Evolutionary conservation across 2,329 filamentous ascomycete species (phyloP), one percentile per base, ranked within the genome.

Genomic region (Penicillium sclerotigenum): DNA sequence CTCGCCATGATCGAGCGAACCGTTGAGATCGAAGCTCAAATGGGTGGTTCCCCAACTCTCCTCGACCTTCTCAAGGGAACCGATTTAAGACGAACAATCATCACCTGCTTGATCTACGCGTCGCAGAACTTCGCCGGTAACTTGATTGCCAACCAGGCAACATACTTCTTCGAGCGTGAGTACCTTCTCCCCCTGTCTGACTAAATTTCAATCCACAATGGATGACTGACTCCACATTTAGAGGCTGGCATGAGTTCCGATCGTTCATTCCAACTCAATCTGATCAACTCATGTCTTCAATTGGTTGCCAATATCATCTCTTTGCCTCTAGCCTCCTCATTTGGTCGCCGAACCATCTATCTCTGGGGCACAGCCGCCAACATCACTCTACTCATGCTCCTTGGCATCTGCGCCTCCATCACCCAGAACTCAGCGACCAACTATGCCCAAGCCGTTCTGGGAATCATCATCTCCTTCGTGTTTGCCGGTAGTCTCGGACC

Each of bases 61-160:
- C 61, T 72, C 13, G 70, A 73, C 28, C 59, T 71, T 7, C 55
- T 69, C 46, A 72, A 70, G 61, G 70, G 70, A 20, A 70, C 68
- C 13, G 70, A 73, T 55, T 51, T 63, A 18, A 55, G 69, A 11
- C 66, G 70, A 13, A 72, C 70, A 1, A 63, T 64, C 18, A 71
- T 72, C 48, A 68, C 67, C 28, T 73, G 70, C 47, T 55, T 68
- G 54, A 60, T 71, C 5, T 72, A 71, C 24, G 65, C 68, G 0
- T 66, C 68, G 16, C 70, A 72, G 59, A 72, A 85, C 62, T 72
- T 86, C n/a, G 81, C 82, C 5, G 83, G 83, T 59, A 86, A 85
- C 62, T 74, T 85, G 45, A 83, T 86, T 57, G 83, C 84, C 64
- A 85, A 85, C 62, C 83, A 86, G 66, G 82, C 83, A 20, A 80